Base-by-base conservation (phyloP, 805 yeast species). In the Candida boidinii region DNA sequence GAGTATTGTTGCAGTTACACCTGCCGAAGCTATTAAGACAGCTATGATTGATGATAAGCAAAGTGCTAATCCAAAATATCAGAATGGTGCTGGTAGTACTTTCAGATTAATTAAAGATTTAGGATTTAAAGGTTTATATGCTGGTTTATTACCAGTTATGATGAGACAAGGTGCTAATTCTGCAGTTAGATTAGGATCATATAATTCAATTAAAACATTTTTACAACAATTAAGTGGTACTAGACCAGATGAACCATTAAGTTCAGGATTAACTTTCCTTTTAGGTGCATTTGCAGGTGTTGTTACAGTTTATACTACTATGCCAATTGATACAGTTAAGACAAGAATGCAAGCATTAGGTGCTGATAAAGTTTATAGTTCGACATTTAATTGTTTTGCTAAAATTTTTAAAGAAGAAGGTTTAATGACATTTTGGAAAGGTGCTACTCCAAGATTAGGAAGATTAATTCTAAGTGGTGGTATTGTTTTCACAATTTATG, bases 261-360 rank as follows among this genome's bases (percentile, higher is more conserved):
- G 85, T 31, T 74, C 94, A 2, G 74, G 71, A 1, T 64, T 85
- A 38, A 92, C 97, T 0, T 92, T 90, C 56, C 67, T 76, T 1
- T 81, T 92, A 12, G 98, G 98, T 28, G 85, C 95, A 4, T 71
- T 84, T 49, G 88, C 95, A 2, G 96, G 96, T 28, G 68, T 81
- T 28, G 76, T 87, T 33, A 87, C 96, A 1, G 96, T 87, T 9
- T 87, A 87, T 57, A 65, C 92, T 4, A 87, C 96, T 3, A 87
- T 87, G 96, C 96, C 96, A 7, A 80, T 87, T 26, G 96, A 87
- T 52, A 87, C 96, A 1, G 94, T 87, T 39, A 90, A 90, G 62
- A 92, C 97, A 1, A 73, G 98, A 58, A 90, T 90, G 96, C 98
- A 90, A 64, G 79, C 95, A 15, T 68, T 90, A 43, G 88, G 84